Conservation (phyloP, 352 stramenopile genomes). For the Phytophthora niederhauseri region DNA sequence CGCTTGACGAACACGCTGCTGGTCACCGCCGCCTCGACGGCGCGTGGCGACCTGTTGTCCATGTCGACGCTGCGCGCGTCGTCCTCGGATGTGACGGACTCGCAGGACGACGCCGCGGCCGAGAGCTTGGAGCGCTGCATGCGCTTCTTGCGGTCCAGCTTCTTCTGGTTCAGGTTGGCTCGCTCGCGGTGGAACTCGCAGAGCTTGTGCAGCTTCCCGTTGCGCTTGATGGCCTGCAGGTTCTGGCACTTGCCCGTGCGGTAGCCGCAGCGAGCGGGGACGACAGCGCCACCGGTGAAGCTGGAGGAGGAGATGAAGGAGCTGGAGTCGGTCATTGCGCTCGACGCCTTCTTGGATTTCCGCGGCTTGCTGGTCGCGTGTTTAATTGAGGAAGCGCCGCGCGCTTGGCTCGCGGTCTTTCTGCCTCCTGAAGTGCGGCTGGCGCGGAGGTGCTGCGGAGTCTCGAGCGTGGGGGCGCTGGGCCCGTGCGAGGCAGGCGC, state of each 20-base stretch:
- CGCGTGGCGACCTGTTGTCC: slow-evolving; percentile 50
- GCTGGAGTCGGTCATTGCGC: slow-evolving; percentile 1
- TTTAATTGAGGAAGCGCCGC: slow-evolving; percentile 20
- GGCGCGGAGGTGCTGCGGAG: neutral
- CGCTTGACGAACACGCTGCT: slow-evolving; percentile 32
- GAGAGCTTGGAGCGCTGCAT: slow-evolving; percentile 45
- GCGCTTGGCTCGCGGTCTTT: slow-evolving; percentile 16
- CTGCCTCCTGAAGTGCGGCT: neutral
- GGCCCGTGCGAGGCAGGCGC: slow-evolving; percentile 26
- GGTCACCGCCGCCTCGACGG: slow-evolving; percentile 53
- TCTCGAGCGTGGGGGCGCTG: neutral
- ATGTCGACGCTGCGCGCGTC: slow-evolving; percentile 33
- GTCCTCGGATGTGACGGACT: slow-evolving; percentile 46
- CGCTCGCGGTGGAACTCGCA: slow-evolving; percentile 88
- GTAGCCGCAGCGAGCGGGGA: slow-evolving; percentile 71
- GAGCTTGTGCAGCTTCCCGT: slow-evolving; percentile 85
- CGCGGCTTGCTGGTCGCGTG: slow-evolving; percentile 10
- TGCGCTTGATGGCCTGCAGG: slow-evolving; percentile 80
- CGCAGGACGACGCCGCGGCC: slow-evolving; percentile 41
- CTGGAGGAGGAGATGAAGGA: slow-evolving; percentile 12
- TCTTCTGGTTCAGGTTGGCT: slow-evolving; percentile 88
- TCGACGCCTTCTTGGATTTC: slow-evolving; percentile 10
- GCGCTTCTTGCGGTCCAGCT: slow-evolving; percentile 87
- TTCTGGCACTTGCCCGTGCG: slow-evolving; percentile 85
- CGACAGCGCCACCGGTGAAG: neutral